phyloP scores from a whole-genome alignment of 805 yeast species.

The Saccharomycopsis babjevae region DNA sequence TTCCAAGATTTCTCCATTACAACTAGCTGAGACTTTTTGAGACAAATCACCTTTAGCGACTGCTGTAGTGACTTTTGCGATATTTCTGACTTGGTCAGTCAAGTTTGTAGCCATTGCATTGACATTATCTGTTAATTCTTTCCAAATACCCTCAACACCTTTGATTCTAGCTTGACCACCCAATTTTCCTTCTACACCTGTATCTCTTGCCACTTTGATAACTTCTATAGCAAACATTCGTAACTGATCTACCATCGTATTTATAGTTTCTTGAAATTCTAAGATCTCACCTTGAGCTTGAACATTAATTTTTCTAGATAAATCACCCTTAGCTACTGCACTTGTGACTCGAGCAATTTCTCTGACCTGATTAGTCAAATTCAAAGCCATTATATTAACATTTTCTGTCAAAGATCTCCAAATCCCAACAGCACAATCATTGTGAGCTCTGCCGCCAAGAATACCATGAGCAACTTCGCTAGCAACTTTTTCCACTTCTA shows the following conservation, averaged over 20 bases:
- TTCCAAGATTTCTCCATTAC: constrained; percentile 68
- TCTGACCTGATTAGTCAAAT: constrained; percentile 27
- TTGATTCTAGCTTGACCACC: constrained; percentile 83
- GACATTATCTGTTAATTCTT: constrained; percentile 75
- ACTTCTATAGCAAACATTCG: constrained; percentile 80
- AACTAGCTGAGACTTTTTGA: constrained; percentile 77
- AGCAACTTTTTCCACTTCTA: constrained; percentile 76
- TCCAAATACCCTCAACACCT: constrained; percentile 82
- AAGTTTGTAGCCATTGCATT: constrained; percentile 85
- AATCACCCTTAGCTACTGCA: constrained; percentile 81
- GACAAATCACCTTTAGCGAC: constrained; percentile 77
- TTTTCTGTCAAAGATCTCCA: constrained; percentile 81
- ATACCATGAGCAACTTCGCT: constrained; percentile 88
- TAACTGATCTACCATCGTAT: constrained; percentile 81
- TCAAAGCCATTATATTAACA: constrained; percentile 59
- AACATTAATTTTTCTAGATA: constrained; percentile 73
- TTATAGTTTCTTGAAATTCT: constrained; percentile 77
- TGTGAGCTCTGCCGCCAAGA: constrained; percentile 80
- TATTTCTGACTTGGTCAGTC: constrained; percentile 80
- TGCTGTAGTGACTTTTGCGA: constrained; percentile 81
- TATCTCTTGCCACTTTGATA: constrained; percentile 78
- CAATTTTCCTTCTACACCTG: constrained; percentile 81
- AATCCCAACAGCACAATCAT: constrained; percentile 76
- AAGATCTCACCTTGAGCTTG: constrained; percentile 88
- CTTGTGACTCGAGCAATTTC: constrained; percentile 85